phyloP scores from a whole-genome alignment of 1,139 yeast genomes.

The Pichia sp. region DNA sequence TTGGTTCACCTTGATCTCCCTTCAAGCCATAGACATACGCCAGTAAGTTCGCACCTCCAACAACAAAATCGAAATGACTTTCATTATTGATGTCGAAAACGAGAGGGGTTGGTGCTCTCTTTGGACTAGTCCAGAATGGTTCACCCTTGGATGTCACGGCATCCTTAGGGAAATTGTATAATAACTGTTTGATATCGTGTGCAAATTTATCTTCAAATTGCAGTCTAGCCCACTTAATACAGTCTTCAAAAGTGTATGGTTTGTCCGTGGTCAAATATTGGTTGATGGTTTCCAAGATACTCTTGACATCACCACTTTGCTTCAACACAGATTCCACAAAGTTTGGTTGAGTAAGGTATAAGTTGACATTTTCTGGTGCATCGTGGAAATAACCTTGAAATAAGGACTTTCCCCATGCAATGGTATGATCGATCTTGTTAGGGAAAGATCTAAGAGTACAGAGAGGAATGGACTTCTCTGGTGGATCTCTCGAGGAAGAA shows the following conservation, averaged over 20 bases:
- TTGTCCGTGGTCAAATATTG: conserved; percentile 60
- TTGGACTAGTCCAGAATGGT: conserved; percentile 98
- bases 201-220: conserved; percentile 82
- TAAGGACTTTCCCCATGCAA: conserved; percentile 96
- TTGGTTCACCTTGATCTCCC: conserved; percentile 46
- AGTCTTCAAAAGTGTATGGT: conserved; percentile 88
- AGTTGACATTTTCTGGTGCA: conserved; percentile 86
- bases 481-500: conserved; percentile 96
- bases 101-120: conserved; percentile 88
- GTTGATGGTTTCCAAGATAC: conserved; percentile 71
- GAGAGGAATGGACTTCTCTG: conserved; percentile 93
- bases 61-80: conserved; percentile 75
- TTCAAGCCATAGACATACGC: conserved; percentile 86
- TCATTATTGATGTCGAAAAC: conserved; percentile 66
- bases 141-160: conserved; percentile 87
- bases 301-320: conserved; percentile 87
- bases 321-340: conserved; percentile 86
- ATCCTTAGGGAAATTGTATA: conserved; percentile 91
- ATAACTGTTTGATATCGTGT: conserved; percentile 80
- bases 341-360: conserved; percentile 86
- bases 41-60: conserved; percentile 85
- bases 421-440: conserved; percentile 95
- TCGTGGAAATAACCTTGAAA: conserved; percentile 93
- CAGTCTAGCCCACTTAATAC: conserved; percentile 89
- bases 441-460: conserved; percentile 98